Evolutionary conservation across 371 early-diverging fungal genomes (phyloP), one percentile per base, ranked within the genome.

Genomic region (Lichtheimia ornata): DNA sequence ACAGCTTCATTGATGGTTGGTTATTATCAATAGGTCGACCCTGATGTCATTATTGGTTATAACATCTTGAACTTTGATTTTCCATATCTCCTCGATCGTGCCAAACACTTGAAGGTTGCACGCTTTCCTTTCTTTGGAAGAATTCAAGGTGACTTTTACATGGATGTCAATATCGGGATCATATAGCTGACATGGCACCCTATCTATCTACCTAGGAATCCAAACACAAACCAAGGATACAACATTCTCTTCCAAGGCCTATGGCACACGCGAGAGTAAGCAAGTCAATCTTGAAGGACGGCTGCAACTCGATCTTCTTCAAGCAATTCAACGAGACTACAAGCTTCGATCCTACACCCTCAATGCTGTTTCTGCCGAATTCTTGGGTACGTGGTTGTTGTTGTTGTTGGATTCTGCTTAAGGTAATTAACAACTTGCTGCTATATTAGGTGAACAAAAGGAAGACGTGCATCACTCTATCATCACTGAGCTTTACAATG

Each of bases 391-490:
- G 67, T 20, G 28, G 20, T 47, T 4, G 13, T 62, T 22, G 20
- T 47, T 4, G 13, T 62, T 45, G 28, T 50, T 13, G 54, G 47
- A 11, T 60, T 30, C 17, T 45, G 5, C 4, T 4, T 18, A 50
- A 56, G 49, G 20, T 27, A 27, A 4, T 59, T 59, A 3, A 5
- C 11, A 0, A 35, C 11, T 2, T 2, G 35, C 9, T 35, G 35
- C 11, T 2, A 35, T 35, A 35, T 35, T 64, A 90, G 90, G 90
- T 49, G 99, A 99, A 70, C 99, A 99, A 84, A 99, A 99, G 74
- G 99, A 99, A 79, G 99, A 99, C 73, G 99, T 99, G 1, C 99
- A 97, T 64, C 95, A 99, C 69, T 95, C 96, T 2, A 97, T 98
- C 53, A 99, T 99, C 77, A 91, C 94, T 0, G 97, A 96, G 53